Conservation (phyloP, 2,329 filamentous ascomycete genomes). For the Colletotrichum eremochloae region DNA sequence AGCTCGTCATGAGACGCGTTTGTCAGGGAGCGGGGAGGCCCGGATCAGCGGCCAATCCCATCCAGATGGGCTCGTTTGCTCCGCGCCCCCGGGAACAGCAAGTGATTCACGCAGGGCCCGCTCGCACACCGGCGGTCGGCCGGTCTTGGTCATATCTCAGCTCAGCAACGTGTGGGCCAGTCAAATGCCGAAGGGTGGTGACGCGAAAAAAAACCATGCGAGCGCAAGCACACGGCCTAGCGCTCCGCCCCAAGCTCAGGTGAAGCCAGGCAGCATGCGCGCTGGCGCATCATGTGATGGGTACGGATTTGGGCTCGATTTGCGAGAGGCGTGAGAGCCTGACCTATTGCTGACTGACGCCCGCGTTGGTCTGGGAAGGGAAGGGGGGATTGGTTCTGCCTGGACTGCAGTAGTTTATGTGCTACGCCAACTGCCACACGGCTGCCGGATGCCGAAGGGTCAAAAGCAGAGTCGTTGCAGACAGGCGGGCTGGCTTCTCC, state of each 20-base stretch:
- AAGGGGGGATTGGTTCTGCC: not conserved
- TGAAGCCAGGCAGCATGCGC: slow-evolving; percentile 1
- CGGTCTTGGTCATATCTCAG: slow-evolving; percentile 20
- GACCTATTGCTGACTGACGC: not conserved
- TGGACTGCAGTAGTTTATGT: not conserved
- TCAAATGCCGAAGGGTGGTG: not conserved
- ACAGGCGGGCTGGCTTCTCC: not conserved
- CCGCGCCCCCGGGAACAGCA: slow-evolving; percentile 31
- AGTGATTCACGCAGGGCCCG: slow-evolving; percentile 24
- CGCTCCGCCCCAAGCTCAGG: not conserved
- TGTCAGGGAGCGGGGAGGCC: not conserved
- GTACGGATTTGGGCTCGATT: slow-evolving; percentile 21
- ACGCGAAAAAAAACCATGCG: slow-evolving; percentile 3
- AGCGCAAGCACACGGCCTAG: slow-evolving; percentile 2
- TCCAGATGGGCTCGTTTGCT: slow-evolving; percentile 35
- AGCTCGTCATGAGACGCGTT: slow-evolving; percentile 10
- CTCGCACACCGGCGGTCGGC: slow-evolving; percentile 13
- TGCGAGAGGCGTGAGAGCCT: slow-evolving; percentile 12
- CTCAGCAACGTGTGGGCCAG: not conserved
- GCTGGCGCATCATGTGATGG: slow-evolving; percentile 9
- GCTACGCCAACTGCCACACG: not conserved
- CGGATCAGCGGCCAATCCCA: slow-evolving; percentile 38
- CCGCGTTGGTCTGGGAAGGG: not conserved
- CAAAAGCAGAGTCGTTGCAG: not conserved
- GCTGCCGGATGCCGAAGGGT: slow-evolving; percentile 6